These are phyloP conservation scores for Avena atlantica DNA, from an alignment of 176 grass and related monocot genomes.

Conservation along the genomic window DNA sequence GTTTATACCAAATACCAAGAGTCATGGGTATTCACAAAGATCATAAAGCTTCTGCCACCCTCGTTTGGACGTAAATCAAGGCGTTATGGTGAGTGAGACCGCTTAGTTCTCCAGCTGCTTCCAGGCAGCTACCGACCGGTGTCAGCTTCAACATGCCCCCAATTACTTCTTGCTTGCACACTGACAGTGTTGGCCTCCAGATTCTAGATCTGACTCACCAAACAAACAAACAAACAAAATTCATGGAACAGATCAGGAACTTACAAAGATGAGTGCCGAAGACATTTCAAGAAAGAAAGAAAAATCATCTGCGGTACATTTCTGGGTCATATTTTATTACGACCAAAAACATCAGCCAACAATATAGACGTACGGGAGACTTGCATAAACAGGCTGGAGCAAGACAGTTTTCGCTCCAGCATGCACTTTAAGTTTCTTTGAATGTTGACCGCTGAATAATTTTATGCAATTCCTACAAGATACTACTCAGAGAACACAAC, in stretches of 20 bases:
- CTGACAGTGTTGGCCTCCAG: neutral
- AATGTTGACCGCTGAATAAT: neutral
- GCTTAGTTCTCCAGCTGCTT: neutral
- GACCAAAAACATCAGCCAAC: neutral
- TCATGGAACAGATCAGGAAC: neutral
- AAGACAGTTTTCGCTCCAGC: neutral
- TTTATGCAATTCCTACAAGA: neutral
- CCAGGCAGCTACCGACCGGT: neutral
- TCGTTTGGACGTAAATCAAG: neutral
- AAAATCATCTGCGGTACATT: neutral
- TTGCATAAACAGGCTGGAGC: too few relatives aligned
- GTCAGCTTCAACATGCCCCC: neutral
- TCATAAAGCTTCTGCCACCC: neutral
- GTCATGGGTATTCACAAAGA: neutral
- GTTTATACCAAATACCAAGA: too few relatives aligned
- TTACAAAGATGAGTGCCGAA: neutral
- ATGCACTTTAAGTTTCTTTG: neutral
- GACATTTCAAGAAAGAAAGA: neutral
- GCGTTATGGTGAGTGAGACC: neutral
- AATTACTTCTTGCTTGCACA: neutral
- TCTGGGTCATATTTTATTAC: neutral
- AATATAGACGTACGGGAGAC: too few relatives aligned
- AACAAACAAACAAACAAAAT: neutral
- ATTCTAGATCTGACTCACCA: neutral
- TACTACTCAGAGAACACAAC: neutral